Conservation (phyloP, 176 grass and related monocot species). For the Zizania latifolia region DNA sequence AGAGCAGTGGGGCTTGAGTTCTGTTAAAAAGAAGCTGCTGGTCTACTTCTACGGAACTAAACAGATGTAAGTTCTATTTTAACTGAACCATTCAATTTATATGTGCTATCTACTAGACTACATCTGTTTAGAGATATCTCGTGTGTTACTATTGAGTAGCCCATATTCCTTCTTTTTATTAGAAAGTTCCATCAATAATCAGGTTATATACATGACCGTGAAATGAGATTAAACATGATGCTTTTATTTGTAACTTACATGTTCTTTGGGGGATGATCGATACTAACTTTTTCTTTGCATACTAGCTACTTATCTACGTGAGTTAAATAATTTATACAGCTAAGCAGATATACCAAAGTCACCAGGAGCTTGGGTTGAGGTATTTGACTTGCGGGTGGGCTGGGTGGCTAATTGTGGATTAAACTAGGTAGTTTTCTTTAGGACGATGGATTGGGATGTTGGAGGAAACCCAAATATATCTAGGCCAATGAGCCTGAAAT, state of each 20-base stretch:
- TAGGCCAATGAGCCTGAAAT: background rate
- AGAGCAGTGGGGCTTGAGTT: conserved; percentile 67
- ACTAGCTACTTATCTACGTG: background rate
- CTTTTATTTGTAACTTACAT: background rate
- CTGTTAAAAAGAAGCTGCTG: conserved; percentile 79
- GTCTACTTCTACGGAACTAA: conserved; percentile 99
- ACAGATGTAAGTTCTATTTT: conserved; percentile 76
- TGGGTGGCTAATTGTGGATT: background rate
- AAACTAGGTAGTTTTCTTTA: background rate
- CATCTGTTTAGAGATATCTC: background rate
- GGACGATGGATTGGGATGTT: background rate
- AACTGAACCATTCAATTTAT: background rate
- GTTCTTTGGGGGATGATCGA: background rate
- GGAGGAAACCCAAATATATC: background rate
- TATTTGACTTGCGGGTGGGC: background rate
- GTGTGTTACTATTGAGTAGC: conserved; percentile 1
- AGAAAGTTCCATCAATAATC: background rate
- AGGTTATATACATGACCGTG: background rate
- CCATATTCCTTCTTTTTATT: background rate
- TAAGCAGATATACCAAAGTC: background rate
- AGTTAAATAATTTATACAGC: conserved; percentile 5
- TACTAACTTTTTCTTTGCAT: background rate
- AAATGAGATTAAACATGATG: background rate
- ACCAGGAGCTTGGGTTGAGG: background rate
- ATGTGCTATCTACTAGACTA: background rate